Percentiles rank a stretch among this genome's conserved stretches.
Evolutionary conservation across 2,329 filamentous ascomycete genomes (phyloP).

Genomic region (Penicillium olsonii): DNA sequence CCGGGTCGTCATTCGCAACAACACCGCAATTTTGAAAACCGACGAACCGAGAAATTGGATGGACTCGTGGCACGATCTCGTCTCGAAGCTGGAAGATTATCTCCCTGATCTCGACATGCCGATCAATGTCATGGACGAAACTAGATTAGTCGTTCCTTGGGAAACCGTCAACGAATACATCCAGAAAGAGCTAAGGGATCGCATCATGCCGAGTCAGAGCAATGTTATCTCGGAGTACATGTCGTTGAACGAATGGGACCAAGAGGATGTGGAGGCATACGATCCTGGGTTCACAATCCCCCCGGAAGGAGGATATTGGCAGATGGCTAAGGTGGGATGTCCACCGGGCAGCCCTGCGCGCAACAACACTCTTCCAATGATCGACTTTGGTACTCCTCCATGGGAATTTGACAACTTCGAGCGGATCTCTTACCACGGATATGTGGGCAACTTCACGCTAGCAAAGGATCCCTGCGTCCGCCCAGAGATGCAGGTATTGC

Average conservation of each 20-base stretch:
- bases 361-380: constrained; percentile 26
- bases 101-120: constrained; percentile 52
- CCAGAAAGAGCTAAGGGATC: constrained; percentile 26
- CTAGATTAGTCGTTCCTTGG: constrained; percentile 50
- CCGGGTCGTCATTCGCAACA: constrained; percentile 44
- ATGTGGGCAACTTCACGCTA: constrained; percentile 51
- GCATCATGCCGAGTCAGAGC: constrained; percentile 8
- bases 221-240: constrained; percentile 13
- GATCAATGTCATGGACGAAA: constrained; percentile 54
- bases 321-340: constrained; percentile 45
- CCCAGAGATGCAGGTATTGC: constrained; percentile 46
- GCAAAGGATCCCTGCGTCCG: constrained; percentile 49
- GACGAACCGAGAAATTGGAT: constrained; percentile 39
- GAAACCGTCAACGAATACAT: constrained; percentile 47
- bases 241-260: constrained; percentile 1
- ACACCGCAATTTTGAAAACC: constrained; percentile 34
- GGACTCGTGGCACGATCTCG: constrained; percentile 44
- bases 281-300: constrained; percentile 11
- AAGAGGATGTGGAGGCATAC: constrained; percentile 14
- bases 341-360: constrained; percentile 19
- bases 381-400: constrained; percentile 36
- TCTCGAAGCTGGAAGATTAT: constrained; percentile 36
- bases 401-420: constrained; percentile 31
- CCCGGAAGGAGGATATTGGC: constrained; percentile 41
- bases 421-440: constrained; percentile 45